A percentile compares a stretch with the other conserved stretches of the same genome.
These are phyloP conservation scores for Xylaria telfairii DNA, from an alignment of 495 filamentous ascomycete genomes.

Conservation along the genomic window DNA sequence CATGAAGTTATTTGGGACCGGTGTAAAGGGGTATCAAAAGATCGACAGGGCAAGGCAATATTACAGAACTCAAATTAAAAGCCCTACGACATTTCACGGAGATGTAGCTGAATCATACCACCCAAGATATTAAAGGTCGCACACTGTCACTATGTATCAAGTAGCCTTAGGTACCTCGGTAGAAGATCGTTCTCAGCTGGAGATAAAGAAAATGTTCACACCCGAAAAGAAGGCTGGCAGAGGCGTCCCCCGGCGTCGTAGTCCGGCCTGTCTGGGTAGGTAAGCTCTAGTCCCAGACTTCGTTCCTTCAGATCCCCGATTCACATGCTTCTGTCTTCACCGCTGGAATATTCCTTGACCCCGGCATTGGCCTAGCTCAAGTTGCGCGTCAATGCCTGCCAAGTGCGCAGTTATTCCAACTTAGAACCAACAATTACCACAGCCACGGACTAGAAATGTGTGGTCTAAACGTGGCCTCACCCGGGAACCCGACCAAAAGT, in stretches of 20 bases:
- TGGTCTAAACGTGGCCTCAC: neutral
- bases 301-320: neutral
- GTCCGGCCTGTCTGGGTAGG: neutral
- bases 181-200: neutral
- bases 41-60: neutral
- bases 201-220: neutral
- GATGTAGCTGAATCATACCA: neutral
- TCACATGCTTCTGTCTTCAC: constrained; percentile 17
- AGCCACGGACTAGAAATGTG: neutral
- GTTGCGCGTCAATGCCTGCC: neutral
- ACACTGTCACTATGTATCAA: no score
- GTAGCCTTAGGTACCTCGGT: no score
- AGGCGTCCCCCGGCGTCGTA: neutral
- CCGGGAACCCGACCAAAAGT: neutral
- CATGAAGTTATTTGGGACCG: neutral
- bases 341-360: constrained; percentile 2
- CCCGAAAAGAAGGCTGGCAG: neutral
- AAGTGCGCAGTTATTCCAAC: neutral
- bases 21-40: neutral
- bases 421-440: constrained; percentile 14
- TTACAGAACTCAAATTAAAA: neutral
- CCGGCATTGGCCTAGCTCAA: neutral
- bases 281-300: neutral
- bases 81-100: neutral
- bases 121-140: no score